Base-by-base conservation (phyloP, 768 basidiomycete genomes). In the Panaeolus cyanescens region DNA sequence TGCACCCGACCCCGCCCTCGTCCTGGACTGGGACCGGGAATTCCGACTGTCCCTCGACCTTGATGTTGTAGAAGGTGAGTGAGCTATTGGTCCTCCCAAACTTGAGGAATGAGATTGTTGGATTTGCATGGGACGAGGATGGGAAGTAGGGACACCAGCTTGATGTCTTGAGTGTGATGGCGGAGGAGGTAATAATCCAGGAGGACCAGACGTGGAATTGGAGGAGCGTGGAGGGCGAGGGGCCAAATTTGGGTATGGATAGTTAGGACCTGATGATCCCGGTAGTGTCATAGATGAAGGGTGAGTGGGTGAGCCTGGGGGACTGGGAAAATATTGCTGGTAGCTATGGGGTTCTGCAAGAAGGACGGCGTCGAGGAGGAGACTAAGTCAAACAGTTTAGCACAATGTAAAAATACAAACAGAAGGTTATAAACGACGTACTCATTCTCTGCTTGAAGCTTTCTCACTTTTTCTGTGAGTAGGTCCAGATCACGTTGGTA, bases 371-470 rank as follows among this genome's bases (percentile, higher is more conserved):
- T 80, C 79, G 20, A 80, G 69, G 19, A 80, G 70, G 15, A 79
- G 72, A 50, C 78, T 80, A 56, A 20, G 58, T n/a, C n/a, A 13
- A n/a, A 30, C 40, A 28, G 20, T 28, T 32, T 22, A 32, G 22
- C 20, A 45, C 31, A 20, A 53, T 13, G 15, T 25, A 56, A 40
- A 2, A 37, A 17, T 12, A 3, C 25, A 55, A 56, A 7, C 17
- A 20, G n/a, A 45, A 2, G 17, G 31, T 20, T 20, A 54, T 22
- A 37, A 33, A 36, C 5, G 6, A 70, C 80, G 50, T 56, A 84
- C 83, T 83, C 80, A 61, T 83, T 82, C 67, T 84, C 83, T 2
- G 78, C 79, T 59, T 83, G 79, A 3, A 84, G 70, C 58, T 76
- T 77, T 65, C 79, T 78, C 19, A 77, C 71, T 64, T 79, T 82